Evolutionary conservation across 495 filamentous ascomycete genomes (phyloP).

Genomic region (Talaromyces proteolyticus): DNA sequence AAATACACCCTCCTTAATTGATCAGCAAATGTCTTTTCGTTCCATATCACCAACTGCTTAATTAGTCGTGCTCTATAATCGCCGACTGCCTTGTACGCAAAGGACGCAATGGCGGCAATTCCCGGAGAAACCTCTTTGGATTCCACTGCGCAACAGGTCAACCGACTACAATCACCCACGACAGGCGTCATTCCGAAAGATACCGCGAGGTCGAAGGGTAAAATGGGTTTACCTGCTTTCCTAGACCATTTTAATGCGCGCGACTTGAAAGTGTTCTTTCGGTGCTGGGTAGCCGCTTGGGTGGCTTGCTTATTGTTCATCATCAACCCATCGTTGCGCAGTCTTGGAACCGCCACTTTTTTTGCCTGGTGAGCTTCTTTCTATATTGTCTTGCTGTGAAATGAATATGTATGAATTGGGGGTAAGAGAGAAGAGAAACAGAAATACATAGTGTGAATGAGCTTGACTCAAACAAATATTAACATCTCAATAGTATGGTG

Average conservation of each 20-base stretch:
- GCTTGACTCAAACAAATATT: neutral
- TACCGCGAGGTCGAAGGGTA: neutral
- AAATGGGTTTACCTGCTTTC: neutral
- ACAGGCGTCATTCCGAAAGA: neutral
- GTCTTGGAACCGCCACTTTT: slow-evolving; percentile 24
- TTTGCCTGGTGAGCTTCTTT: slow-evolving; percentile 17
- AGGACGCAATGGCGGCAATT: too few species aligned
- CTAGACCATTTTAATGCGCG: neutral
- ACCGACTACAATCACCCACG: neutral
- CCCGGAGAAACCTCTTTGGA: too few species aligned
- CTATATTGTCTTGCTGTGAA: neutral
- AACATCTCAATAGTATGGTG: slow-evolving; percentile 17
- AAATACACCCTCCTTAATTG: too few species aligned
- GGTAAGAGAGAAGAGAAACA: neutral
- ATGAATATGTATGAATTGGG: too few species aligned
- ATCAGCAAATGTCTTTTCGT: too few species aligned
- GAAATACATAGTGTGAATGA: neutral
- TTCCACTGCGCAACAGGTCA: too few species aligned
- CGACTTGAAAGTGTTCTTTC: slow-evolving; percentile 32
- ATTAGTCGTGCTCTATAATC: too few species aligned
- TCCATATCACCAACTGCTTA: too few species aligned
- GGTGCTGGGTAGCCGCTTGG: slow-evolving; percentile 36
- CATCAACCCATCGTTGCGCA: slow-evolving; percentile 23
- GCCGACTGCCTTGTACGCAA: too few species aligned
- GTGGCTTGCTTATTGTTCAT: slow-evolving; percentile 35